These are phyloP conservation scores for Pseudogymnoascus sp. DNA, from an alignment of 2,329 filamentous ascomycete genomes.

Conservation along the genomic window DNA sequence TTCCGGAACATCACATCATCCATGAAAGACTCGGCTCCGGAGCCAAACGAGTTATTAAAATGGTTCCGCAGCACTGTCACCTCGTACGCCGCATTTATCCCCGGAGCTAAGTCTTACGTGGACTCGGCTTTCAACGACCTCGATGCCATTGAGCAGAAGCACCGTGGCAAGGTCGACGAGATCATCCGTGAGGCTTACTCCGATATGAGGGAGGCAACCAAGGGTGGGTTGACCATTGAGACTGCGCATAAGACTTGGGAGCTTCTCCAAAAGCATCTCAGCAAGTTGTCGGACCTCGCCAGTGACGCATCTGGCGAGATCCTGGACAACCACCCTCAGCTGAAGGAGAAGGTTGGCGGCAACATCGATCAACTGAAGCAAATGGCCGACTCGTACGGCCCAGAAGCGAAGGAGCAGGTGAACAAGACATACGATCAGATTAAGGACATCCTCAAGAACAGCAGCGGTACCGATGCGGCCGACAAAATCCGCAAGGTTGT, in stretches of 20 bases:
- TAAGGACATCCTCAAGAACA: slow-evolving; percentile 51
- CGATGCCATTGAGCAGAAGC: slow-evolving; percentile 57
- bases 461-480: slow-evolving; percentile 42
- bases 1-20: slow-evolving; percentile 51
- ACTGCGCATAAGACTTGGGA: slow-evolving; percentile 53
- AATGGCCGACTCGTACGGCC: slow-evolving; percentile 60
- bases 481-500: slow-evolving; percentile 52
- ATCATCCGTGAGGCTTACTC: slow-evolving; percentile 59
- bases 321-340: slow-evolving; percentile 61
- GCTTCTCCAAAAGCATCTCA: slow-evolving; percentile 52
- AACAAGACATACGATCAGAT: slow-evolving; percentile 63
- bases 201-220: slow-evolving; percentile 54
- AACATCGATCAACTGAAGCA: slow-evolving; percentile 60
- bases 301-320: slow-evolving; percentile 56
- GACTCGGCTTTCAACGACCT: slow-evolving; percentile 62
- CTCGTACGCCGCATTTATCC: slow-evolving; percentile 63
- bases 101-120: slow-evolving; percentile 59
- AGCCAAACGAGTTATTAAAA: slow-evolving; percentile 56
- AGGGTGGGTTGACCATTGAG: slow-evolving; percentile 51
- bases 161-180: slow-evolving; percentile 60
- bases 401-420: slow-evolving; percentile 67
- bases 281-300: slow-evolving; percentile 51
- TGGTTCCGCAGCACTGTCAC: slow-evolving; percentile 58
- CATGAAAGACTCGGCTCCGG: slow-evolving; percentile 53
- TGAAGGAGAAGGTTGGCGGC: slow-evolving; percentile 64